phyloP scores from a whole-genome alignment of 345 rosid genomes.

The Noccaea bulbosa region DNA sequence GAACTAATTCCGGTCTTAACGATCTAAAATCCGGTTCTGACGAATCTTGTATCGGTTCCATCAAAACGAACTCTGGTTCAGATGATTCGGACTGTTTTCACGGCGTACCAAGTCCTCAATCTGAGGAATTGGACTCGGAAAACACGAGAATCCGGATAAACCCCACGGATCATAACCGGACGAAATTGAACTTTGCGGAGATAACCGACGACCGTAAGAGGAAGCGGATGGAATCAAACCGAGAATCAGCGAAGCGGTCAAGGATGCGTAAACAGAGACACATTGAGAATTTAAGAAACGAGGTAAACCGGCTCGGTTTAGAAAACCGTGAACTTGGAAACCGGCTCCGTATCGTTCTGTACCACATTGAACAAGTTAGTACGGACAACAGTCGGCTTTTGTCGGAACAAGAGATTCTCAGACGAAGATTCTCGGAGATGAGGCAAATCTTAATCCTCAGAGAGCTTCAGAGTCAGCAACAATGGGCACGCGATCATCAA shows the following conservation, averaged over 20 bases:
- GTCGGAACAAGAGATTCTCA: constrained; percentile 61
- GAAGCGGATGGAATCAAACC: constrained; percentile 85
- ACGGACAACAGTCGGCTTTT: constrained; percentile 64
- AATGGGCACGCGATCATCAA: constrained; percentile 56
- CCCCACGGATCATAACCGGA: constrained; percentile 45
- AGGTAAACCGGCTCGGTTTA: constrained; percentile 61
- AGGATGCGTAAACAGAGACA: constrained; percentile 83
- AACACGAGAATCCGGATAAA: neutral
- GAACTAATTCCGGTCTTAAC: constrained; percentile 20
- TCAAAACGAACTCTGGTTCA: constrained; percentile 24
- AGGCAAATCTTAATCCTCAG: constrained; percentile 55
- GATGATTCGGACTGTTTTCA: neutral
- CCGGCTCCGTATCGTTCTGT: constrained; percentile 54
- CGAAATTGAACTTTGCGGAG: constrained; percentile 22
- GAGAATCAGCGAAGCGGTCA: constrained; percentile 88
- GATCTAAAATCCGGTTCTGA: constrained; percentile 30
- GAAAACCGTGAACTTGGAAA: constrained; percentile 68
- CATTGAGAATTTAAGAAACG: constrained; percentile 69
- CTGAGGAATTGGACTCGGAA: neutral
- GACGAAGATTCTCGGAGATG: constrained; percentile 56
- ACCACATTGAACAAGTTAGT: constrained; percentile 48
- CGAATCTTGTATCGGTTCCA: constrained; percentile 25
- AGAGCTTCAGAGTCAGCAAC: constrained; percentile 53
- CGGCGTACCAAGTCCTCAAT: constrained; percentile 15
- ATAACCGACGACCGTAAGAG: constrained; percentile 69